Percentiles rank a stretch among this genome's conserved stretches.
Conservation (phyloP, 164 flowering plant genomes). For the Piper betle region DNA sequence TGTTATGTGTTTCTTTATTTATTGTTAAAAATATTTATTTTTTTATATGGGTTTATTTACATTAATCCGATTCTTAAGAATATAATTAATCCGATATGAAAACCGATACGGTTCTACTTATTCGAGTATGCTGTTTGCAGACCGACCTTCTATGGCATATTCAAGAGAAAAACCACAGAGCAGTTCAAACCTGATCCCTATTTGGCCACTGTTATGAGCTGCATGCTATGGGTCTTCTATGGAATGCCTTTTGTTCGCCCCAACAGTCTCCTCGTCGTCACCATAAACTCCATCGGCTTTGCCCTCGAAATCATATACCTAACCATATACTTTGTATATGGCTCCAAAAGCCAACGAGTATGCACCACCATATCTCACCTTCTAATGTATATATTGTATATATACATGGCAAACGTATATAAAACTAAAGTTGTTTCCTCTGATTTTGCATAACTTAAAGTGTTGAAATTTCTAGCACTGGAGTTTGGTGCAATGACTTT, state of each 20-base stretch:
- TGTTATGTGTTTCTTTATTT: too few relatives aligned
- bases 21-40: too few relatives aligned
- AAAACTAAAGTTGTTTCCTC: not conserved
- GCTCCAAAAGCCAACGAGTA: constrained; percentile 28
- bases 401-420: too few relatives aligned
- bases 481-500: constrained; percentile 19
- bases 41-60: too few relatives aligned
- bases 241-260: constrained; percentile 38
- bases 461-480: too few relatives aligned
- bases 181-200: constrained; percentile 29
- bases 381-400: not conserved
- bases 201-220: constrained; percentile 24
- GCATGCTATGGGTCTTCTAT: constrained; percentile 31
- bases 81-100: too few relatives aligned
- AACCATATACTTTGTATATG: constrained; percentile 13
- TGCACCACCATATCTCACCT: not conserved
- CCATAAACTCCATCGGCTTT: constrained; percentile 29
- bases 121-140: constrained; percentile 7
- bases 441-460: constrained; percentile 6
- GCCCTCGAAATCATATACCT: constrained; percentile 19
- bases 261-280: constrained; percentile 27
- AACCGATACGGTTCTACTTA: too few relatives aligned
- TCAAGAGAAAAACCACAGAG: constrained; percentile 21
- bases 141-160: constrained; percentile 24
- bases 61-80: too few relatives aligned